Conservation (phyloP, 2,329 filamentous ascomycete species). For the Fusarium dlaminii region DNA sequence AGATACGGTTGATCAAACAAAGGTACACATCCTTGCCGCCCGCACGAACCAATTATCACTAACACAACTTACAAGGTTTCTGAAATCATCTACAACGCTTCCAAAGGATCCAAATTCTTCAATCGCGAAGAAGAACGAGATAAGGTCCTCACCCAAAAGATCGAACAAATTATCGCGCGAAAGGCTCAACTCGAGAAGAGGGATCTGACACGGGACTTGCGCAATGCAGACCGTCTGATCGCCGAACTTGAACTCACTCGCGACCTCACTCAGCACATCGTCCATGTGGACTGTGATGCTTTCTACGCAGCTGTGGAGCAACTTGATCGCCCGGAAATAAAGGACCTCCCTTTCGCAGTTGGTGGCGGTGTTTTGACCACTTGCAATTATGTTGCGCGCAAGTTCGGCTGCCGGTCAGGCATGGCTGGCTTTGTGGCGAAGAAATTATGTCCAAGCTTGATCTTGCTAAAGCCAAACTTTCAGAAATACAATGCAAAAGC, state of each 20-base stretch:
- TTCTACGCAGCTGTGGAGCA: slow-evolving; percentile 97
- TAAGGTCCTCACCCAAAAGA: slow-evolving; percentile 84
- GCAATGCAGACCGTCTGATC: slow-evolving; percentile 83
- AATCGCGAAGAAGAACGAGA: slow-evolving; percentile 88
- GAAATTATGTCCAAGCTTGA: slow-evolving; percentile 88
- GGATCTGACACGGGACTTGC: slow-evolving; percentile 77
- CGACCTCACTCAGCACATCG: slow-evolving; percentile 84
- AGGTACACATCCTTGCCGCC: slow-evolving; percentile 57
- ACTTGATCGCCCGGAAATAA: slow-evolving; percentile 83
- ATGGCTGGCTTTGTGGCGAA: slow-evolving; percentile 97
- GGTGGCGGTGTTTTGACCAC: slow-evolving; percentile 74
- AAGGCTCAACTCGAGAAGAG: slow-evolving; percentile 79
- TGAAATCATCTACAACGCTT: slow-evolving; percentile 96
- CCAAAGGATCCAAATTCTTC: slow-evolving; percentile 96
- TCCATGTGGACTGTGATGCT: slow-evolving; percentile 96
- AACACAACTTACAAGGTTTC: slow-evolving; percentile 69
- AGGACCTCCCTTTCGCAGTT: slow-evolving; percentile 89
- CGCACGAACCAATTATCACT: background rate
- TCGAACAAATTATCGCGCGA: slow-evolving; percentile 78
- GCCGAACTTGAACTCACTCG: slow-evolving; percentile 79
- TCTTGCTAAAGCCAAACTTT: slow-evolving; percentile 86
- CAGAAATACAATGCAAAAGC: slow-evolving; percentile 93
- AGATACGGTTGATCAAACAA: slow-evolving; percentile 90
- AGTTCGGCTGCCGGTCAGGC: slow-evolving; percentile 89
- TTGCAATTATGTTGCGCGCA: slow-evolving; percentile 88